Evolutionary conservation across 257 asterid species (phyloP).

Genomic region (Parsonsia alboflavescens): DNA sequence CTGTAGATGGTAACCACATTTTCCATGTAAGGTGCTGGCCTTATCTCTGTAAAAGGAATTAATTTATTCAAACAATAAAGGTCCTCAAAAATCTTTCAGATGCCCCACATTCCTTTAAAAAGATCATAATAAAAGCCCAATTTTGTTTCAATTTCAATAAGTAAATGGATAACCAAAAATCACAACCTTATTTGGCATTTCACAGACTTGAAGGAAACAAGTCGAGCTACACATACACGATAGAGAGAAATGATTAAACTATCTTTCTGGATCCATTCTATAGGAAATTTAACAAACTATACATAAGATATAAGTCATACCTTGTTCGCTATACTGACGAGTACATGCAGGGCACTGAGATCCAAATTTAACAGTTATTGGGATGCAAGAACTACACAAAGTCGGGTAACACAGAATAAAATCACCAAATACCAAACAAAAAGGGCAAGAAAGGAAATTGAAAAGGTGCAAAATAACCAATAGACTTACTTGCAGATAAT

Average conservation of each 20-base stretch:
- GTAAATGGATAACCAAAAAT: background rate
- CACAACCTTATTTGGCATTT: background rate
- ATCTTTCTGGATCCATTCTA: background rate
- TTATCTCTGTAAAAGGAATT: conserved; percentile 39
- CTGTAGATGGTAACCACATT: conserved; percentile 50
- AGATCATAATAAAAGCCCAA: too few relatives aligned
- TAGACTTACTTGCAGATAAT: conserved; percentile 72
- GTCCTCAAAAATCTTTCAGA: background rate
- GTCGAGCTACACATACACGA: too few relatives aligned
- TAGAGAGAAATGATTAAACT: background rate
- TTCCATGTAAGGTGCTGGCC: conserved; percentile 68
- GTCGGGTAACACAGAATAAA: background rate
- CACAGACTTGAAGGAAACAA: background rate
- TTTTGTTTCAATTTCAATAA: background rate
- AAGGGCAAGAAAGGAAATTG: background rate
- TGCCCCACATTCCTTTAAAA: background rate
- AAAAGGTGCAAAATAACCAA: too few relatives aligned
- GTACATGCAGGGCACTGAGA: conserved; percentile 69
- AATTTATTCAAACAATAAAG: background rate
- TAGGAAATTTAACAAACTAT: background rate
- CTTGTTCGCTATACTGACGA: conserved; percentile 38
- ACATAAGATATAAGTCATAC: conserved; percentile 17
- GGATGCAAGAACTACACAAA: conserved; percentile 49
- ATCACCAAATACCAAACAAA: background rate
- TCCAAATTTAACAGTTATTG: conserved; percentile 24